Evolutionary conservation across 1,284 basidiomycete genomes (phyloP).

Genomic region (Bjerkandera adusta): DNA sequence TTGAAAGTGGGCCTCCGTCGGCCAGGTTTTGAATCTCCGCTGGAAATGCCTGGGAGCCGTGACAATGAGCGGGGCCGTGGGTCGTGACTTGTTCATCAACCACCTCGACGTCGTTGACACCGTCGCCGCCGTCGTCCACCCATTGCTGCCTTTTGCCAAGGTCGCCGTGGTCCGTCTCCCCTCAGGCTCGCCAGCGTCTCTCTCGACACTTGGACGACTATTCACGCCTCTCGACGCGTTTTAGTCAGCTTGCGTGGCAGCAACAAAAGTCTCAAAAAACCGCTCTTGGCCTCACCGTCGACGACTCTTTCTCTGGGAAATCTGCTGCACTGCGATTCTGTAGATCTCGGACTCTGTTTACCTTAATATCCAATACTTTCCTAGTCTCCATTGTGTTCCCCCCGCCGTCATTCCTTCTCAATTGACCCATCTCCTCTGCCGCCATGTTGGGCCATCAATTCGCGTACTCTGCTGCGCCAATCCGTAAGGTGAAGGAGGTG

Average conservation of each 20-base stretch:
- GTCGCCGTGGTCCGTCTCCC: constrained; percentile 2
- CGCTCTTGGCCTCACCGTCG: constrained; percentile 19
- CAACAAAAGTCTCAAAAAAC: constrained; percentile 21
- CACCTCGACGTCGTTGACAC: constrained; percentile 22
- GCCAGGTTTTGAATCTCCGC: constrained; percentile 14
- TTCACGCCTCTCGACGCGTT: constrained; percentile 9
- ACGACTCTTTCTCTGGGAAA: too few relatives aligned
- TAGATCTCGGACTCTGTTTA: constrained; percentile 17
- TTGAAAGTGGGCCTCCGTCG: not conserved
- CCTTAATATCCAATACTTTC: constrained; percentile 8
- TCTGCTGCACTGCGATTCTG: constrained; percentile 4
- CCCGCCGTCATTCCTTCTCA: constrained; percentile 16
- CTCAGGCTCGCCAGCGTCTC: constrained; percentile 3
- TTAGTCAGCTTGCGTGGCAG: constrained; percentile 24
- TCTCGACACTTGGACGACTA: constrained; percentile 11
- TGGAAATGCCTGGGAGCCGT: constrained; percentile 10
- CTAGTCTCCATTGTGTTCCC: constrained; percentile 13
- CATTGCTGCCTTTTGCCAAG: constrained; percentile 6
- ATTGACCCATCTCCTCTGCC: constrained; percentile 14
- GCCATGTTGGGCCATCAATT: constrained; percentile 83
- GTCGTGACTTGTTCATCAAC: constrained; percentile 27
- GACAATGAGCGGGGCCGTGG: constrained; percentile 23
- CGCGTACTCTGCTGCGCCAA: constrained; percentile 89
- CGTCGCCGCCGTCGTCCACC: constrained; percentile 16
- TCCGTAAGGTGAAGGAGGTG: constrained; percentile 94